Percentiles rank a stretch among this genome's conserved stretches.
Evolutionary conservation across 2,329 filamentous ascomycete species (phyloP).

Genomic region (Claviceps monticola): DNA sequence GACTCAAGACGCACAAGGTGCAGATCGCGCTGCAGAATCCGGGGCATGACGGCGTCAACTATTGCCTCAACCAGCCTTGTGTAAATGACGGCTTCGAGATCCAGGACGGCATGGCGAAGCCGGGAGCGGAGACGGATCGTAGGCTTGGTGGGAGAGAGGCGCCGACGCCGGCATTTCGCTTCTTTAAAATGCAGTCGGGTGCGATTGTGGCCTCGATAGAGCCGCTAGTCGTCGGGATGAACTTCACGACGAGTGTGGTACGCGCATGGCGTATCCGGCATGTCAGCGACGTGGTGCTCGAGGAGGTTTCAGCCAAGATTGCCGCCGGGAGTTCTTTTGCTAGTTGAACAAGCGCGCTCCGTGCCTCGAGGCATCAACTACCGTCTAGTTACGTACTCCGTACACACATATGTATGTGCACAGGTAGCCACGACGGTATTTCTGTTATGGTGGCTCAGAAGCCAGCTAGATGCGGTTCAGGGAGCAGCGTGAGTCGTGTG

Average conservation of each 20-base stretch:
- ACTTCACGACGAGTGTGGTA: neutral
- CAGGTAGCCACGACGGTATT: no score
- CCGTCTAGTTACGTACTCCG: no score
- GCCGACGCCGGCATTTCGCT: neutral
- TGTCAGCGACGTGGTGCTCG: neutral
- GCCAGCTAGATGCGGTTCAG: no score
- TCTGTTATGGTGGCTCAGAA: no score
- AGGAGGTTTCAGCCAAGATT: neutral
- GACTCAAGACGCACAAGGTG: neutral
- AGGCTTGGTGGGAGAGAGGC: neutral
- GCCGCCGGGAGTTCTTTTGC: neutral
- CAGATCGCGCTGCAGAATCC: neutral
- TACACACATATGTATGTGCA: no score
- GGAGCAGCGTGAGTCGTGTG: no score
- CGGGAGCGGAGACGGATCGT: neutral
- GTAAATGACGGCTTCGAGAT: constrained; percentile 2
- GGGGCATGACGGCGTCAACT: neutral
- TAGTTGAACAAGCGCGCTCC: neutral
- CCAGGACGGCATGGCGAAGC: constrained; percentile 3
- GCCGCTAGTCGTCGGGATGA: neutral
- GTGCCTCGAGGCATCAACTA: neutral
- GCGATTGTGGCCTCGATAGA: constrained; percentile 1
- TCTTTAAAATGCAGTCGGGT: neutral
- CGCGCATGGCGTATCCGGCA: neutral
- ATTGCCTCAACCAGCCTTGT: constrained; percentile 4